Base-by-base conservation (phyloP, 2,329 filamentous ascomycete species). In the Neofusicoccum umdonicola region DNA sequence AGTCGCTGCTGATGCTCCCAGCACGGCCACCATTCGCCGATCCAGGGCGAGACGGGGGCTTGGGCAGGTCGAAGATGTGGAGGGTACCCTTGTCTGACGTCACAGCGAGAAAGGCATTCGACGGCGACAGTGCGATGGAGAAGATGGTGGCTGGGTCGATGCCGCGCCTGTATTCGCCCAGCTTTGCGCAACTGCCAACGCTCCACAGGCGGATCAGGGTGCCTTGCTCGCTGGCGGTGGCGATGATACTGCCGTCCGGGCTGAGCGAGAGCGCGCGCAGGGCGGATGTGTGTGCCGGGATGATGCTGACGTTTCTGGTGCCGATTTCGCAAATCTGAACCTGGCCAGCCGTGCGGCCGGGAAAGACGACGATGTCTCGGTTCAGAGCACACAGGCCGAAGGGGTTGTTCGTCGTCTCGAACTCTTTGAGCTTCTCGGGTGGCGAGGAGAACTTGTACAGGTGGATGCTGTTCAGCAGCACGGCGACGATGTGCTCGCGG, bases 31-130 rank as follows among this genome's bases (percentile, higher is more conserved):
- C 48, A 31, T 31, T 31, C 27, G 27, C 68, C 65, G 67, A 45
- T 17, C 42, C 39, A 6, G 44, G 35, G 6, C 37, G 54, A 11
- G 52, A 34, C 3, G 69, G 68, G 56, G 70, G 35, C 69, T 73
- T 22, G 67, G 90, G 89, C 0, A 97, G 84, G 72, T 98, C 93
- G 74, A 97, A 99, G 42, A 99, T 85, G 77, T 99, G 95, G 11
- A 99, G 83, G 0, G 93, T 99, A 5, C 92, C 93, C 79, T 98
- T 99, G 82, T 99, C 95, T 1, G 93, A 97, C 0, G 94, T 98
- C 67, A 93, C 94, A 31, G 95, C 95, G 11, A 98, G 84, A 73
- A 93, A 85, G 48, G 84, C 86, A 60, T 90, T 91, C 0, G 88
- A 88, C 0, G 93, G 93, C 19, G 91, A 96, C 76, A 99, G 95